Percentiles rank a stretch among this genome's conserved stretches.
Conservation (phyloP, 257 asterid genomes). For the Solanum bukasovii region DNA sequence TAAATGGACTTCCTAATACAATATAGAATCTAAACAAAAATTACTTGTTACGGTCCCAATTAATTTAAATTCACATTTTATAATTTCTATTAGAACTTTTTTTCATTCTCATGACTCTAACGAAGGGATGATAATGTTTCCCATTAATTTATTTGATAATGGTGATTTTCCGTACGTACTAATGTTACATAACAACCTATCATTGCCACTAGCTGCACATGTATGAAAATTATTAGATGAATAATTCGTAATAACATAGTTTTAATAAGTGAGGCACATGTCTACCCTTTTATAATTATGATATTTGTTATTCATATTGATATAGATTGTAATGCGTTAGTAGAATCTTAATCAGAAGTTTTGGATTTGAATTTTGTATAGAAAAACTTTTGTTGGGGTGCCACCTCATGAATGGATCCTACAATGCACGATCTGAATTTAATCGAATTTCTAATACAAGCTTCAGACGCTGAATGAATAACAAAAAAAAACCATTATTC, state of each 20-base stretch:
- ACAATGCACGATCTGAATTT: too few relatives aligned
- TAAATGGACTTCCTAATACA: background rate
- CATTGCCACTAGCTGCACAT: background rate
- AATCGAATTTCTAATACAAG: too few relatives aligned
- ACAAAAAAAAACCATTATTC: background rate
- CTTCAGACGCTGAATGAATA: too few relatives aligned
- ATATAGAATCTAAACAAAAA: too few relatives aligned
- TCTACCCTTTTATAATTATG: background rate
- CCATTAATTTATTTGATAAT: background rate
- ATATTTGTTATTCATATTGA: background rate
- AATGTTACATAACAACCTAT: background rate
- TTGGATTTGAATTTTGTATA: too few relatives aligned
- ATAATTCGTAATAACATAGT: background rate
- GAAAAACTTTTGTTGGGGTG: too few relatives aligned
- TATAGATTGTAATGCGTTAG: rapidly evolving
- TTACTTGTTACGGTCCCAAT: too few relatives aligned
- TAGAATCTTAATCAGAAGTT: too few relatives aligned
- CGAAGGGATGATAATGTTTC: background rate
- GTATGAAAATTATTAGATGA: background rate
- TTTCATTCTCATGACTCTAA: background rate
- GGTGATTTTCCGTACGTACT: background rate
- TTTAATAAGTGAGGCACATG: background rate
- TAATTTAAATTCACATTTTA: rapidly evolving
- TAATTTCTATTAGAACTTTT: too few relatives aligned
- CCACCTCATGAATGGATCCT: rapidly evolving